These are phyloP conservation scores for Fusarium oligoseptatum DNA, from an alignment of 2,329 filamentous ascomycete genomes.

Conservation along the genomic window DNA sequence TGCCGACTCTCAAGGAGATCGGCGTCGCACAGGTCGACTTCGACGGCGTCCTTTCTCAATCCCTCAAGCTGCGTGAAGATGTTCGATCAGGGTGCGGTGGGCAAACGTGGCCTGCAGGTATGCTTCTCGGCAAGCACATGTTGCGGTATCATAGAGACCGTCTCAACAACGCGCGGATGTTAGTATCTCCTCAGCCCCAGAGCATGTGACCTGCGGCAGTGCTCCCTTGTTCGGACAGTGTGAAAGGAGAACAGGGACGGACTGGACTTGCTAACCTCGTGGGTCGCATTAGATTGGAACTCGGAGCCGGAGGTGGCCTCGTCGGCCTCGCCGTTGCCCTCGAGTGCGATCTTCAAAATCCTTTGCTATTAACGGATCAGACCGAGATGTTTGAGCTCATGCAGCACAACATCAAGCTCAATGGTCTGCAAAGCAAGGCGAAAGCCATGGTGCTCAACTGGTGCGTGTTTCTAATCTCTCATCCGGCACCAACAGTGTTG, in stretches of 20 bases:
- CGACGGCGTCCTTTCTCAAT: constrained; percentile 77
- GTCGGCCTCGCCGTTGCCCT: constrained; percentile 76
- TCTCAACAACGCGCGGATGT: constrained; percentile 80
- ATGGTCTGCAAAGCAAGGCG: constrained; percentile 74
- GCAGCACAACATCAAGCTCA: constrained; percentile 87
- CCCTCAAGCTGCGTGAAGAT: constrained; percentile 86
- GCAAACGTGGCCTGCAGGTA: constrained; percentile 93
- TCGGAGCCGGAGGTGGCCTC: constrained; percentile 92
- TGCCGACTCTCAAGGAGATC: constrained; percentile 69
- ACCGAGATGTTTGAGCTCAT: constrained; percentile 87
- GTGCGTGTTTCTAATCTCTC: constrained; percentile 60
- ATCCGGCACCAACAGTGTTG: constrained; percentile 40
- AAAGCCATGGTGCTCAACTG: constrained; percentile 83
- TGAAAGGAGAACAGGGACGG: constrained; percentile 10
- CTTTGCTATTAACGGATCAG: constrained; percentile 89
- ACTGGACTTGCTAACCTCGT: constrained; percentile 40
- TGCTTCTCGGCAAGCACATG: constrained; percentile 89
- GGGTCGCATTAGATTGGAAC: constrained; percentile 75
- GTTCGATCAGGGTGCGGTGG: constrained; percentile 90
- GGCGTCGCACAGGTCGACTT: constrained; percentile 71
- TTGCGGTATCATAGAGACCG: constrained; percentile 77
- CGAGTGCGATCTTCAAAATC: constrained; percentile 65
- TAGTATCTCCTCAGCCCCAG: constrained; percentile 25
- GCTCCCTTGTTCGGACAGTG: constrained; percentile 17
- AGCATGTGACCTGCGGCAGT: constrained; percentile 24